Conservation (phyloP, 805 yeast species). For the Candida loeiensis region DNA sequence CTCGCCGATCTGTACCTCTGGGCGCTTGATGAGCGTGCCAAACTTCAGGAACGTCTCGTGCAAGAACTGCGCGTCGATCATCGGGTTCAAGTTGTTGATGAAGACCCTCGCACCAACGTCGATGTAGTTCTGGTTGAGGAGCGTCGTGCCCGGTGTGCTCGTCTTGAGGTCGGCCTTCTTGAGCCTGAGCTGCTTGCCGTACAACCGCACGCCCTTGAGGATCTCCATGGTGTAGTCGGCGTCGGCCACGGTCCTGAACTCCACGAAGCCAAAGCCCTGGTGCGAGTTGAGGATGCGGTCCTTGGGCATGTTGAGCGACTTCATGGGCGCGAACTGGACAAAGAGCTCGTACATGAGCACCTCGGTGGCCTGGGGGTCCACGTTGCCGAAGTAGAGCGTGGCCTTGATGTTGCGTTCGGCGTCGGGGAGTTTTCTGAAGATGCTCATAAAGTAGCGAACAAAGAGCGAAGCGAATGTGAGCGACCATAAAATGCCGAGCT, state of each 20-base stretch:
- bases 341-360: constrained; percentile 73
- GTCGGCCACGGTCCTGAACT: constrained; percentile 56
- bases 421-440: constrained; percentile 35
- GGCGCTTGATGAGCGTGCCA: constrained; percentile 55
- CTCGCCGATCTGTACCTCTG: constrained; percentile 47
- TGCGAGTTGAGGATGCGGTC: constrained; percentile 68
- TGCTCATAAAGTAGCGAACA: constrained; percentile 16
- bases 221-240: constrained; percentile 65
- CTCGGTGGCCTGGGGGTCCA: constrained; percentile 74
- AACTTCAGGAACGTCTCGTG: constrained; percentile 60
- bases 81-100: constrained; percentile 59
- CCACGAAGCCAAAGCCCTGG: constrained; percentile 89
- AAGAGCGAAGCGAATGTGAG: neutral
- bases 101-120: constrained; percentile 53
- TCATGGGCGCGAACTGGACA: constrained; percentile 79
- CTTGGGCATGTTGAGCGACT: constrained; percentile 68
- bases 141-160: constrained; percentile 6
- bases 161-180: constrained; percentile 43
- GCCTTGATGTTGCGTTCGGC: constrained; percentile 56
- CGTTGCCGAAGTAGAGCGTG: constrained; percentile 76
- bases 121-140: constrained; percentile 14
- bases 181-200: constrained; percentile 57
- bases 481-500: neutral
- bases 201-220: constrained; percentile 58
- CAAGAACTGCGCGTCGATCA: constrained; percentile 59